Evolutionary conservation across 2,329 filamentous ascomycete species (phyloP), one percentile per base, ranked within the genome.

Genomic region (Colletotrichum godetiae): DNA sequence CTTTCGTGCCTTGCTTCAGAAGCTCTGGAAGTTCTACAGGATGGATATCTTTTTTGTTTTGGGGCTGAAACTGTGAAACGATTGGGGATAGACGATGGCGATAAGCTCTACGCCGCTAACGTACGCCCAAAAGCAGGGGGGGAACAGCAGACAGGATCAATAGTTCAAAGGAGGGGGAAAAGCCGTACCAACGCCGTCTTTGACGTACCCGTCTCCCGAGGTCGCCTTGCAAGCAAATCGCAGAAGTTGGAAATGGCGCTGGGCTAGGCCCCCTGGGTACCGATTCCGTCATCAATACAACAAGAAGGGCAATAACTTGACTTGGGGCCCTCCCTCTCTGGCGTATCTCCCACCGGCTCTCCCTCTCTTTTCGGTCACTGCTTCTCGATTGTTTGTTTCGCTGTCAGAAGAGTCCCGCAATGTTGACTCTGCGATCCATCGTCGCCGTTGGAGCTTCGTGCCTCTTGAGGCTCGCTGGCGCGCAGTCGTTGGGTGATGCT

Each of bases 351-450:
- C 68, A 60, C 29, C 55, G 22, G 61, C 8, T 19, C 55, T 53
- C 35, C n/a, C 53, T 22, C 13, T 57, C 31, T n/a, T 46, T 33
- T 27, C 24, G 52, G 37, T 24, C 27, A 8, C 33, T 59, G 15
- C 46, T 12, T 13, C 22, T 8, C 2, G 12, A 5, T 11, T 56
- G n/a, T 35, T 22, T 35, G 24, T 62, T 35, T 68, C 52, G 15
- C 52, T 49, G 55, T 61, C 68, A 71, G 56, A 55, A 4, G 1
- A 35, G 46, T 27, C n/a, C 19, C 62, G 35, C 3, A 22, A 67
- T 71, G 62, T 56, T 67, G 68, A 67, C 62, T 67, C 49, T 67
- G 19, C 29, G 56, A 22, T 46, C 56, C 22, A 12, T 59, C 13
- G 24, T 71, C 46, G 24, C 42, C 31, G 19, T 71, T 13, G 63